Conservation (phyloP, 768 basidiomycete genomes). For the Phlegmacium glaucopus region DNA sequence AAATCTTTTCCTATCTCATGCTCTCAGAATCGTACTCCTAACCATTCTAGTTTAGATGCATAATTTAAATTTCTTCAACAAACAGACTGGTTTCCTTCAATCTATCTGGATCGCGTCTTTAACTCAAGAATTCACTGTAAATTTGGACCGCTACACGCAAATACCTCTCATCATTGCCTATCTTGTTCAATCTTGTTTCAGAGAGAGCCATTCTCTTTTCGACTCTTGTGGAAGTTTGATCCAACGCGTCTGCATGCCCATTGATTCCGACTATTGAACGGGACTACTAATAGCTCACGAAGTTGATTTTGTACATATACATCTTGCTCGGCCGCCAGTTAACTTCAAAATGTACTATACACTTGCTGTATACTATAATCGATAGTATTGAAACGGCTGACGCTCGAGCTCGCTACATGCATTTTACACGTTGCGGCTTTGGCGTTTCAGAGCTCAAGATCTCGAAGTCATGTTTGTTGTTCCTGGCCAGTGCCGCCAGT, state of each 20-base stretch:
- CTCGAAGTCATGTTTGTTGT: too few relatives aligned
- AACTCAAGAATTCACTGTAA: not conserved
- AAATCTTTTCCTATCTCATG: slow-evolving; percentile 5
- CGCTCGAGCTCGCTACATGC: not conserved
- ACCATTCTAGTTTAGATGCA: slow-evolving; percentile 12
- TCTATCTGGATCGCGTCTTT: not conserved
- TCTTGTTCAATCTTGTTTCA: not conserved
- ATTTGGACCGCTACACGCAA: not conserved
- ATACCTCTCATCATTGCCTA: not conserved
- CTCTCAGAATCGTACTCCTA: slow-evolving; percentile 10
- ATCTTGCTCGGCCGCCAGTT: not conserved
- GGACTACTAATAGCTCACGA: too few relatives aligned
- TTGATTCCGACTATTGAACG: too few relatives aligned
- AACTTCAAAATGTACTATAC: not conserved
- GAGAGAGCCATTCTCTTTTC: not conserved
- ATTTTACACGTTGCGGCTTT: not conserved
- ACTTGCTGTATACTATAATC: not conserved
- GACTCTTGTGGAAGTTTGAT: too few relatives aligned
- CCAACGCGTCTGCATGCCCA: too few relatives aligned
- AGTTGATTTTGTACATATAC: not conserved
- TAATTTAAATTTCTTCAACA: slow-evolving; percentile 10
- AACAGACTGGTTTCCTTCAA: not conserved
- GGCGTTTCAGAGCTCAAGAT: not conserved
- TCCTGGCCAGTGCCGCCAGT: too few relatives aligned
- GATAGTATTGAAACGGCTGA: not conserved